phyloP scores from a whole-genome alignment of 2,329 filamentous ascomycete genomes.

The Paracoccidioides lutzii region DNA sequence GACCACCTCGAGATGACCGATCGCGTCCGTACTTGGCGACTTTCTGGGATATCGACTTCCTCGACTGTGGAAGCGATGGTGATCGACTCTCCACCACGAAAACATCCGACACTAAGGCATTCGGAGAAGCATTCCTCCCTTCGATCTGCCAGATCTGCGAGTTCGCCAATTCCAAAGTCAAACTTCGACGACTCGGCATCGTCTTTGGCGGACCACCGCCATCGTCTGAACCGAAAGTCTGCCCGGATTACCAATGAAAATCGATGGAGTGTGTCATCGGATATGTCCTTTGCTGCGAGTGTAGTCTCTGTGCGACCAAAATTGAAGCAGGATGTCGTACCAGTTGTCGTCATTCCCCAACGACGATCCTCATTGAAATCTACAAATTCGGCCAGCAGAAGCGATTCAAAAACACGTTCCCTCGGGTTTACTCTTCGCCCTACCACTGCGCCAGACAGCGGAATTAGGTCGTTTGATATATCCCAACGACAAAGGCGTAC shows the following conservation, averaged over 20 bases:
- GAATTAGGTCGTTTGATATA: conserved; percentile 21
- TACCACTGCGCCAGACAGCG: conserved; percentile 24
- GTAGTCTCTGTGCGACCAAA: conserved; percentile 17
- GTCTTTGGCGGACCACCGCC: conserved; percentile 32
- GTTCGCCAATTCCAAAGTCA: conserved; percentile 32
- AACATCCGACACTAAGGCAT: conserved; percentile 38
- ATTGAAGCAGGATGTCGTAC: conserved; percentile 28
- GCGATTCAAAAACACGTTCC: conserved; percentile 27
- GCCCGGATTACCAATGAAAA: conserved; percentile 37
- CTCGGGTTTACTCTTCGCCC: conserved; percentile 26
- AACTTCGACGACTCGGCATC: conserved; percentile 34
- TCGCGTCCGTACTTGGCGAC: conserved; percentile 25
- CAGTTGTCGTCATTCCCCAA: conserved; percentile 37
- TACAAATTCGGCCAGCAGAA: conserved; percentile 25
- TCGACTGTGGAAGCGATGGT: conserved; percentile 46
- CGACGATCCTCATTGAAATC: conserved; percentile 33
- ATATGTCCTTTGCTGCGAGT: conserved; percentile 26
- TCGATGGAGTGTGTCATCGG: conserved; percentile 31
- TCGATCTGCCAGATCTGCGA: conserved; percentile 18
- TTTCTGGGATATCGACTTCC: conserved; percentile 39
- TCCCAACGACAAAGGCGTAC: conserved; percentile 24
- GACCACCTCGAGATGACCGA: conserved; percentile 17
- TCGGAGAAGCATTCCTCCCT: conserved; percentile 41
- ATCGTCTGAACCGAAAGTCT: conserved; percentile 38
- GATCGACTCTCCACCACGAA: conserved; percentile 36